Evolutionary conservation across 768 basidiomycete genomes (phyloP), one percentile per base, ranked within the genome.

Genomic region (Collybiopsis luxurians): DNA sequence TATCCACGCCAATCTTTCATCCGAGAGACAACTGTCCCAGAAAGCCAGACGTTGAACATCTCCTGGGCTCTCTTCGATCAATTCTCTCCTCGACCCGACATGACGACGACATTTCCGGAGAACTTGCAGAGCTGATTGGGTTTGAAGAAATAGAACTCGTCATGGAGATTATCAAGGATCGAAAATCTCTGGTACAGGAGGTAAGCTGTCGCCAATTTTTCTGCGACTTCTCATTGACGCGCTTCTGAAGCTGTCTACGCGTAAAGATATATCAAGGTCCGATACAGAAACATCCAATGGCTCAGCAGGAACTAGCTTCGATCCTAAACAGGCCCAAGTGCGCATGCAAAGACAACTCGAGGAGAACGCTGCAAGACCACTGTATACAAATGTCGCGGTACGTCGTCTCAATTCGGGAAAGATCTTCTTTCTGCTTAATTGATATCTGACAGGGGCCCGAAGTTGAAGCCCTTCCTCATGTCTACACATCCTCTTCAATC

Each of bases 141-240:
- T 92, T 87, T 67, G 90, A 96, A 49, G 81, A 88, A 17, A 83
- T 98, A 47, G 91, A 92, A 26, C 73, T 94, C 31, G 84, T 89
- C 7, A 81, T 81, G 71, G 81, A 89, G 40, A 79, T 97, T 26
- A 69, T 97, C 1, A 66, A 74, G 17, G 76, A 84, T 28, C 84
- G 95, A 21, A 59, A 62, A 6, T 65, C 69, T 1, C 65, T 87
- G 30, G 74, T 71, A 27, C 61, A 74, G 61, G 74, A 85, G 68
- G 89, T 89, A 60, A 62, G 74, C 38, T 40, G n/a, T 52, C n/a
- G 3, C 23, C 15, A 19, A 24, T 17, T 19, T 47, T 40, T 11
- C 2, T 27, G 28, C 39, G 2, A 2, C 19, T 24, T 47, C 11
- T 38, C 47, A 47, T 21, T 55, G 40, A 55, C 30, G 27, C 17